Conservation (phyloP, 805 yeast species). For the Wickerhamomyces queroliae region DNA sequence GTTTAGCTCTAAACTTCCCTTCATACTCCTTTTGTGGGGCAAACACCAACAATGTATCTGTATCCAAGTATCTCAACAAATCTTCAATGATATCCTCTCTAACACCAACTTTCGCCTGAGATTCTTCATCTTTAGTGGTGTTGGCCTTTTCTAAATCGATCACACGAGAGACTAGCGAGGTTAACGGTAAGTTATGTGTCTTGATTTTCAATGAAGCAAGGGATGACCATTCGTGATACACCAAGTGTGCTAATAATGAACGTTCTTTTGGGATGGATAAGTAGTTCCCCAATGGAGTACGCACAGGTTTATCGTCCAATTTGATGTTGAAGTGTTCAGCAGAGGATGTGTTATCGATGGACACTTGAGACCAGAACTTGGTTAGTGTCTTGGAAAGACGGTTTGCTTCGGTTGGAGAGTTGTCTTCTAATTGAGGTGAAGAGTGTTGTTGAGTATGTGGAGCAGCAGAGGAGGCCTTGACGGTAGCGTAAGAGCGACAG, state of each 20-base stretch:
- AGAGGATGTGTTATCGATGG: conserved; percentile 27
- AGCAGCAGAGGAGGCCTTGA: conserved; percentile 3
- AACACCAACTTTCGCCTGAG: conserved; percentile 55
- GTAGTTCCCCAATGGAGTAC: conserved; percentile 78
- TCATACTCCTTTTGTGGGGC: conserved; percentile 78
- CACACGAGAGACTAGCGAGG: conserved; percentile 82
- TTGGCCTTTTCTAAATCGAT: conserved; percentile 58
- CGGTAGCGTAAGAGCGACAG: neutral
- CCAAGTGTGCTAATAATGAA: conserved; percentile 60
- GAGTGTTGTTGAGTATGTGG: conserved; percentile 24
- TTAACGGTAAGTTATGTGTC: conserved; percentile 78
- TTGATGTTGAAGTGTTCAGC: conserved; percentile 42
- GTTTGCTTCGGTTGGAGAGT: conserved; percentile 56
- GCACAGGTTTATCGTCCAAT: conserved; percentile 69
- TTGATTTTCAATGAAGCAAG: conserved; percentile 63
- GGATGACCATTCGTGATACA: conserved; percentile 85
- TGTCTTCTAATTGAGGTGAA: conserved; percentile 35
- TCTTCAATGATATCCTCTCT: conserved; percentile 49
- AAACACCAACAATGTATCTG: conserved; percentile 87
- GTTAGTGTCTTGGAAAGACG: conserved; percentile 60
- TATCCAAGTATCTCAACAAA: conserved; percentile 80
- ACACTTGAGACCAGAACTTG: conserved; percentile 80
- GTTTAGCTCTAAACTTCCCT: conserved; percentile 75
- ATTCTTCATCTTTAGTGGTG: conserved; percentile 35
- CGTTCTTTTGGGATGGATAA: conserved; percentile 58